phyloP scores from a whole-genome alignment of 2,329 filamentous ascomycete genomes.

The Claviceps capensis region DNA sequence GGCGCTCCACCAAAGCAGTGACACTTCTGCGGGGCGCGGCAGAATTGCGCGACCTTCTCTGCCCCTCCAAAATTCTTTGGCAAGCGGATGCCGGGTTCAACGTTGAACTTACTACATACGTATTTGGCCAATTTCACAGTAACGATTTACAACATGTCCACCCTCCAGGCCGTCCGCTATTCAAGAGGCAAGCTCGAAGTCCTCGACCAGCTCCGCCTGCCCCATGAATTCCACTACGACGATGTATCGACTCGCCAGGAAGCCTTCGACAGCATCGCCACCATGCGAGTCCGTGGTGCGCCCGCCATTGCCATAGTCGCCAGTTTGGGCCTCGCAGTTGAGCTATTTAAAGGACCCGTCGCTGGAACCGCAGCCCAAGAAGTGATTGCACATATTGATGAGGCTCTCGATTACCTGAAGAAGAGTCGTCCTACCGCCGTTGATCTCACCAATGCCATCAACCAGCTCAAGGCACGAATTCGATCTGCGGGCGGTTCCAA shows the following conservation, averaged over 20 bases:
- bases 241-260: conserved; percentile 54
- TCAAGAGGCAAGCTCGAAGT: conserved; percentile 58
- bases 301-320: conserved; percentile 98
- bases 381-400: conserved; percentile 57
- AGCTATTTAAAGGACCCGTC: conserved; percentile 46
- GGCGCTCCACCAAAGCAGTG: not conserved
- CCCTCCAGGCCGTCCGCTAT: conserved; percentile 67
- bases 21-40: conserved; percentile 16
- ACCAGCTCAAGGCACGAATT: conserved; percentile 58
- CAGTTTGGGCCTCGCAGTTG: conserved; percentile 73
- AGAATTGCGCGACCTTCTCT: conserved; percentile 12
- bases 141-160: conserved; percentile 28
- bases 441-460: conserved; percentile 80
- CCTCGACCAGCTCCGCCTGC: conserved; percentile 70
- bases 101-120: no score
- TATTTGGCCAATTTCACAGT: no score
- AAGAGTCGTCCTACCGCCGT: conserved; percentile 88
- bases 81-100: conserved; percentile 4
- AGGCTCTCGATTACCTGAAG: conserved; percentile 74
- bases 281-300: conserved; percentile 66
- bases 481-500: conserved; percentile 32
- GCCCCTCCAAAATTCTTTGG: conserved; percentile 7
- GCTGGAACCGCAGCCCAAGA: conserved; percentile 35
- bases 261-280: conserved; percentile 70
- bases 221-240: conserved; percentile 70